Conservation (phyloP, 2,329 filamentous ascomycete species). For the Huntiella bhutanensis region DNA sequence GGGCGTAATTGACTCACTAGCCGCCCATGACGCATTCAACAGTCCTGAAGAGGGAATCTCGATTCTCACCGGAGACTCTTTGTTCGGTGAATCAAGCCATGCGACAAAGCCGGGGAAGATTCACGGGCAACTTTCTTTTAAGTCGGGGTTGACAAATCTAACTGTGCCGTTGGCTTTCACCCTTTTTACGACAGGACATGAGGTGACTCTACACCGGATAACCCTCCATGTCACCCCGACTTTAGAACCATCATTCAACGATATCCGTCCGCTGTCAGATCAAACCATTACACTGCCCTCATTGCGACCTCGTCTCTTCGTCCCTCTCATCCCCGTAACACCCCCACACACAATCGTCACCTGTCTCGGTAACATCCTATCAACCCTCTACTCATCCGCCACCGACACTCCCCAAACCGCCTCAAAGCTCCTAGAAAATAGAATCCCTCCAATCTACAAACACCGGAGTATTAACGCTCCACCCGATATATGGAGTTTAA, state of each 20-base stretch:
- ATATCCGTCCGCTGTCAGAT: conserved; percentile 19
- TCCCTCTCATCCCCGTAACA: conserved; percentile 44
- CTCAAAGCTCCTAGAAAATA: conserved; percentile 50
- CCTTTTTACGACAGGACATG: conserved; percentile 49
- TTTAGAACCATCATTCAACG: conserved; percentile 11
- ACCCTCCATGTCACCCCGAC: conserved; percentile 10
- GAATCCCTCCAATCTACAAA: conserved; percentile 40
- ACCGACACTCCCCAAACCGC: conserved; percentile 34
- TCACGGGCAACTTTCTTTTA: too few species aligned
- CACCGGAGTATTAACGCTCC: conserved; percentile 14
- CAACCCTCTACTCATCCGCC: conserved; percentile 32
- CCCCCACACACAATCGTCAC: conserved; percentile 39
- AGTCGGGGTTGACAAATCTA: conserved; percentile 17
- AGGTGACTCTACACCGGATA: conserved; percentile 33
- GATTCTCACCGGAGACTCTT: conserved; percentile 2
- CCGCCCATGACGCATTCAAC: conserved; percentile 16
- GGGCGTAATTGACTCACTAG: conserved; percentile 37
- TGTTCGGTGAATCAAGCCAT: too few species aligned
- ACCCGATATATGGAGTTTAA: conserved; percentile 40
- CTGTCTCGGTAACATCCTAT: conserved; percentile 63
- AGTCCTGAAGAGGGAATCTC: conserved; percentile 10
- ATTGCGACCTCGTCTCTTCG: conserved; percentile 13
- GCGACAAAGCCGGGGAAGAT: conserved; percentile 1
- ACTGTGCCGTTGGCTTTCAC: conserved; percentile 59
- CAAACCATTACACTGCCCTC: conserved; percentile 15